phyloP scores from a whole-genome alignment of 257 asterid genomes.

The Primulina eburnea region DNA sequence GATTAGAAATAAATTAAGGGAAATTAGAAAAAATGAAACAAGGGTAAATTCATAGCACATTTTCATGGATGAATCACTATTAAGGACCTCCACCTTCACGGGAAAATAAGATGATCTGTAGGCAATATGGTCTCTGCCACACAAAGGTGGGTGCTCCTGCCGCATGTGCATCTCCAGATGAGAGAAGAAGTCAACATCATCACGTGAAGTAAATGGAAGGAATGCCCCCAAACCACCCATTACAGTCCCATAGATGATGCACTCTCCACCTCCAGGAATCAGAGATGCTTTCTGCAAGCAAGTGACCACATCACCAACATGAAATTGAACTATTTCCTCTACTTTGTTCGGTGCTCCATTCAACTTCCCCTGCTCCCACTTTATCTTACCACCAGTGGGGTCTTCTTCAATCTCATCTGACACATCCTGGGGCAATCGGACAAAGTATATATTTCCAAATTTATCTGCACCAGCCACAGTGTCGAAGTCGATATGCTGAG shows the following conservation, averaged over 20 bases:
- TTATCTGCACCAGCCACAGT: slow-evolving; percentile 98
- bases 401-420: slow-evolving; percentile 99
- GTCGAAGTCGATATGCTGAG: slow-evolving; percentile 88
- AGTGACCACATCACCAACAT: slow-evolving; percentile 85
- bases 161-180: slow-evolving; percentile 99
- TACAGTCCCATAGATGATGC: slow-evolving; percentile 85
- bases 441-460: slow-evolving; percentile 90
- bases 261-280: slow-evolving; percentile 95
- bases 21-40: too few species aligned
- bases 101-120: slow-evolving; percentile 95
- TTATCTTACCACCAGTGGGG: slow-evolving; percentile 98
- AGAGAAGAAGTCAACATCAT: slow-evolving; percentile 96
- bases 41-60: neutral
- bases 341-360: slow-evolving; percentile 99
- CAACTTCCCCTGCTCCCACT: slow-evolving; percentile 99
- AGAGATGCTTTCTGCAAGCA: slow-evolving; percentile 91
- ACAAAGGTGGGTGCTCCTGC: slow-evolving; percentile 95
- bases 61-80: neutral
- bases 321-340: slow-evolving; percentile 94
- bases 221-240: slow-evolving; percentile 97
- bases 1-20: too few species aligned
- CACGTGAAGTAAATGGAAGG: slow-evolving; percentile 91
- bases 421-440: slow-evolving; percentile 90
- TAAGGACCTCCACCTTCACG: slow-evolving; percentile 60
- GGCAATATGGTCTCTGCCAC: slow-evolving; percentile 99